phyloP scores from a whole-genome alignment of 495 filamentous ascomycete genomes.

The Penicillium riverlandense region DNA sequence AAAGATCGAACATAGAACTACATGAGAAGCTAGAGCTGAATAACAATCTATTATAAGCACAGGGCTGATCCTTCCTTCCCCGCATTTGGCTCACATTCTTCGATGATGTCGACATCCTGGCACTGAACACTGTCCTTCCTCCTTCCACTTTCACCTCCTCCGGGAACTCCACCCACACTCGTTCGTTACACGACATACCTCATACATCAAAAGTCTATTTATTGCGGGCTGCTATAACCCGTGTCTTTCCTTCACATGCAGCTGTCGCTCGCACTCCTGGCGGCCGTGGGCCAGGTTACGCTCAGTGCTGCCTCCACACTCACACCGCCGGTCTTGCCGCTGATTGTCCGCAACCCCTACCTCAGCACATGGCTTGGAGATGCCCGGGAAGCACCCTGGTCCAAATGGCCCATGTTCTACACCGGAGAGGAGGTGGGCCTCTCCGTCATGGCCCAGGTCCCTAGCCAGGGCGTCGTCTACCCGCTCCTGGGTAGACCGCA shows the following conservation, averaged over 20 bases:
- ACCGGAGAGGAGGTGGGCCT: slow-evolving; percentile 82
- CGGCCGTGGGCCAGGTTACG: slow-evolving; percentile 27
- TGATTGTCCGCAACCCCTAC: slow-evolving; percentile 89
- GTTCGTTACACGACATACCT: slow-evolving; percentile 4
- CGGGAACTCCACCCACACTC: neutral
- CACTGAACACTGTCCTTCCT: no score
- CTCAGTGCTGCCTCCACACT: slow-evolving; percentile 37
- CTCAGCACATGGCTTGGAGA: slow-evolving; percentile 79
- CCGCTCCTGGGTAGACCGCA: slow-evolving; percentile 83
- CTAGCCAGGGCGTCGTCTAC: slow-evolving; percentile 65
- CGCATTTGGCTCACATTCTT: slow-evolving; percentile 14
- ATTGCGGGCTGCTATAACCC: neutral
- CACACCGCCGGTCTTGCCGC: slow-evolving; percentile 76
- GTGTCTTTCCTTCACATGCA: slow-evolving; percentile 17
- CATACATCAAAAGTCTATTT: neutral
- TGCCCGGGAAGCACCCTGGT: slow-evolving; percentile 80
- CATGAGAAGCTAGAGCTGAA: no score
- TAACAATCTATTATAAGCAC: no score
- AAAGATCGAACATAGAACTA: no score
- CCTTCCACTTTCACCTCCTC: neutral
- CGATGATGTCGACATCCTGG: no score
- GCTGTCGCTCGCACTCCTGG: slow-evolving; percentile 23
- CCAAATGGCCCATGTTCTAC: slow-evolving; percentile 92
- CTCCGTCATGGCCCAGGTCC: slow-evolving; percentile 69
- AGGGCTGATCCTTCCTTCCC: slow-evolving; percentile 10